A percentile compares a stretch with the other conserved stretches of the same genome.
These are phyloP conservation scores for Aquilaria agallochum DNA, from an alignment of 441 rosid genomes.

Conservation along the genomic window DNA sequence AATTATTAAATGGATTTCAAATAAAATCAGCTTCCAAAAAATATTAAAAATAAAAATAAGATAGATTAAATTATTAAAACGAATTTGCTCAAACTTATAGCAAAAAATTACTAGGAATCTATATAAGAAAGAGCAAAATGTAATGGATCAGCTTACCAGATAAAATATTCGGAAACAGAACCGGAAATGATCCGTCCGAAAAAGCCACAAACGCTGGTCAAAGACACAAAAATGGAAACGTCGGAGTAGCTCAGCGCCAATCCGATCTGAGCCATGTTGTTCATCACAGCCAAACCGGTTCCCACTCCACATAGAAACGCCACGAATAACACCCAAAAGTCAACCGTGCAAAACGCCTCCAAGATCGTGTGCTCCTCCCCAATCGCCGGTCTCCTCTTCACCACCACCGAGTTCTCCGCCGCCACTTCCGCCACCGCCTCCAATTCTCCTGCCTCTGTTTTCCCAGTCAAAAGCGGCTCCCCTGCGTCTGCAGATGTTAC, in stretches of 20 bases:
- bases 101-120: too few relatives aligned
- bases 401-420: slow-evolving; percentile 15
- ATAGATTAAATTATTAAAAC: too few relatives aligned
- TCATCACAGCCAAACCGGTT: slow-evolving; percentile 84
- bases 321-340: slow-evolving; percentile 81
- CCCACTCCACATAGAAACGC: slow-evolving; percentile 91
- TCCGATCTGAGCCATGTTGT: slow-evolving; percentile 93
- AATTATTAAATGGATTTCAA: too few relatives aligned
- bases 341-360: slow-evolving; percentile 58
- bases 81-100: too few relatives aligned
- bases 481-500: slow-evolving; percentile 5
- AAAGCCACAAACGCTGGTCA: slow-evolving; percentile 88
- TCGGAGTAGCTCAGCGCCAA: slow-evolving; percentile 77
- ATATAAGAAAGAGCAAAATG: too few relatives aligned
- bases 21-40: too few relatives aligned
- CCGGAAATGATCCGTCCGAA: slow-evolving; percentile 88
- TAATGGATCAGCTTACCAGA: slow-evolving; percentile 54
- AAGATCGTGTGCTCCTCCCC: slow-evolving; percentile 86
- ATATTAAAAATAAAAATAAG: too few relatives aligned
- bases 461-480: slow-evolving; percentile 38
- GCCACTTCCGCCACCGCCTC: slow-evolving; percentile 8
- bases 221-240: slow-evolving; percentile 78
- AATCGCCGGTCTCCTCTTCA: slow-evolving; percentile 40
- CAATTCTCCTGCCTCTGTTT: slow-evolving; percentile 5
- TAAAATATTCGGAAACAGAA: slow-evolving; percentile 60